Evolutionary conservation across 176 grass and related monocot species (phyloP).

Genomic region (Aegilops bicornis): DNA sequence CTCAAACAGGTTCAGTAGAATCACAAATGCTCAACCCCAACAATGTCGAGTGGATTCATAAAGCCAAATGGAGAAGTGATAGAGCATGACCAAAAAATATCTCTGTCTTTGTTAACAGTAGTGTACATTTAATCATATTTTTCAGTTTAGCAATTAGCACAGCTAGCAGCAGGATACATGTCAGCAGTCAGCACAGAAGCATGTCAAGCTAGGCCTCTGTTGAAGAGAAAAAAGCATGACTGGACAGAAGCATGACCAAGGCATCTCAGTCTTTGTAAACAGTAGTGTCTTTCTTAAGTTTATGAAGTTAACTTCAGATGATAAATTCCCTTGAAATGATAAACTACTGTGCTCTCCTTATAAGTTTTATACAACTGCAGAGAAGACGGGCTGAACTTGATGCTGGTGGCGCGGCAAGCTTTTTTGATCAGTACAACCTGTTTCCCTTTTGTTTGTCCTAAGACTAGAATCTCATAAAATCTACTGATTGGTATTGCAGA

Average conservation of each 20-base stretch:
- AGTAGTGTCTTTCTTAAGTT: neutral
- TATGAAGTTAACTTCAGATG: neutral
- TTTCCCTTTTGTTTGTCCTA: slow-evolving; percentile 21
- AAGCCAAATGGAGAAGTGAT: neutral
- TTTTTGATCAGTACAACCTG: neutral
- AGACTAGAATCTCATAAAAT: slow-evolving; percentile 24
- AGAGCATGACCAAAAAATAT: neutral
- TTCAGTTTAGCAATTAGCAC: slow-evolving; percentile 1
- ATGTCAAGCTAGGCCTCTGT: neutral
- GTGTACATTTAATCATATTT: slow-evolving; percentile 3
- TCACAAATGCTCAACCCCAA: neutral
- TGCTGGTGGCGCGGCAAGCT: slow-evolving; percentile 68
- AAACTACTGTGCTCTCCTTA: too few relatives aligned
- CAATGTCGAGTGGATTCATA: neutral
- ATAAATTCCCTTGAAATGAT: neutral
- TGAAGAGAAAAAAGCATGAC: neutral
- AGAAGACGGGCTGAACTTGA: slow-evolving; percentile 84
- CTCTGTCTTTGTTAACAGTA: neutral
- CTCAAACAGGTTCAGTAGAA: neutral
- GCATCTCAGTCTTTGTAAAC: too few relatives aligned
- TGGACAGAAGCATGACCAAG: neutral
- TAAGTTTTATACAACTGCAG: slow-evolving; percentile 1
- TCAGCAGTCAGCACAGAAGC: neutral
- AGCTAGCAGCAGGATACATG: neutral
- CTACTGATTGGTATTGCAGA: slow-evolving; percentile 39